Base-by-base conservation (phyloP, 2,329 filamentous ascomycete genomes). In the Cadophora gregata region DNA sequence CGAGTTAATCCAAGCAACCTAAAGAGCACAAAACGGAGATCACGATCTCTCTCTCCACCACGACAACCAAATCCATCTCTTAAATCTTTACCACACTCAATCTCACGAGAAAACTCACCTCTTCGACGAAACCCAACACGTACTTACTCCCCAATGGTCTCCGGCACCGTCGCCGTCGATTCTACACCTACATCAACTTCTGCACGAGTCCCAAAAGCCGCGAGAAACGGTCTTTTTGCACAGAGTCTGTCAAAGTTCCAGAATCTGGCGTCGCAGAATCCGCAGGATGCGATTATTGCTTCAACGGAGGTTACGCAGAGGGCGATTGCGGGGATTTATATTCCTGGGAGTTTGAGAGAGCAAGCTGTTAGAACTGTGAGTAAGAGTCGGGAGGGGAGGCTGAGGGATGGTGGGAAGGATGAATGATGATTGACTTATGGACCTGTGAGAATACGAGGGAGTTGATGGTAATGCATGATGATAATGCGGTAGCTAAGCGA, bases 301-400 rank as follows among this genome's bases (percentile, higher is more conserved):
- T 60, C 38, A 1, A 66, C 59, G 29, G 67, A 69, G 24, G 69
- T 71, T 3, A 69, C 66, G 14, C 56, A 65, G 42, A 42, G 69
- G 16, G 67, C 69, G 0, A 67, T 67, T 47, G 62, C 59, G 31
- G 67, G 69, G 21, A 71, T 71, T 21, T 67, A 61, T 31, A 68
- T 71, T 7, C 67, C 69, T 4, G 65, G 69, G 3, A 69, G 67
- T 62, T 59, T 71, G 63, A 65, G 69, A 36, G 69, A 71, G 24
- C 63, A 69, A 59, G 69, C 69, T 62, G 67, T 70, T 1, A 64
- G 69, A 59, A 68, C 59, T 62, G 61, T 66, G n/a, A 71, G 65
- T 64, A 63, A 24, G 31, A 67, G 67, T 60, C 59, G 69, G 38
- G 58, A 64, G 19, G 53, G 48, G 55, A 42, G 60, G 25, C 12